phyloP scores from a whole-genome alignment of 2,329 filamentous ascomycete genomes.

The Drechslerella stenobrocha region DNA sequence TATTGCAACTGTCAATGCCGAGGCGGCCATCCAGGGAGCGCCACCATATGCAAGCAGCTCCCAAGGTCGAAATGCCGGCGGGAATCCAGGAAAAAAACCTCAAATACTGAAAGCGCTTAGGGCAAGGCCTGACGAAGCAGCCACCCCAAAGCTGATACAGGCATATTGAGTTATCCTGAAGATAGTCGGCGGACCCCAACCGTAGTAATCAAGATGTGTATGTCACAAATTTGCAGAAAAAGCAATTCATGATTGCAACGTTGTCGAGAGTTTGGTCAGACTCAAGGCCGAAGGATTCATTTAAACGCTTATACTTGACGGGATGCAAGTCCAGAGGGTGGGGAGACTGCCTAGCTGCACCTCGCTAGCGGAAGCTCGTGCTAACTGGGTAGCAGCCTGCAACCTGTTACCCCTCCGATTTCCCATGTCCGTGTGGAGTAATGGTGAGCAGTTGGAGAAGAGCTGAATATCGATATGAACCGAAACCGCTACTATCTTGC shows the following conservation, averaged over 20 bases:
- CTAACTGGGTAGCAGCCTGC: slow-evolving; percentile 23
- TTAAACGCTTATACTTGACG: background rate
- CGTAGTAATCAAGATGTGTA: too few species aligned
- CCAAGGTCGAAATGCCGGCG: background rate
- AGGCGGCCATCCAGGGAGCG: background rate
- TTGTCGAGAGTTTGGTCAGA: too few species aligned
- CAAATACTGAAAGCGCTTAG: too few species aligned
- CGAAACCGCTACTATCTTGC: slow-evolving; percentile 10
- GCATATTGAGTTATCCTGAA: too few species aligned
- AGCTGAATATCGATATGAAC: slow-evolving; percentile 8
- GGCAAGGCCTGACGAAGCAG: too few species aligned
- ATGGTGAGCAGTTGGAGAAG: slow-evolving; percentile 26
- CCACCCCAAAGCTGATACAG: too few species aligned
- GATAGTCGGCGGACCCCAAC: background rate
- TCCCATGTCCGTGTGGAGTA: slow-evolving; percentile 28
- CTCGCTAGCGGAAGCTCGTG: slow-evolving; percentile 35
- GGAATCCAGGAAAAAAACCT: background rate
- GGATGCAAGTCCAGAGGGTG: background rate
- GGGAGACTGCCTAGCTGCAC: slow-evolving; percentile 37
- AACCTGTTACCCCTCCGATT: slow-evolving; percentile 2
- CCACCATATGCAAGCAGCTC: background rate
- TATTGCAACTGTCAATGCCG: background rate
- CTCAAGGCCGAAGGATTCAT: too few species aligned
- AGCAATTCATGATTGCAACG: too few species aligned
- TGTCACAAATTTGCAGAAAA: too few species aligned